Conservation (phyloP, 225 moss, liverwort and hornwort species). For the Physcomitrium patens region DNA sequence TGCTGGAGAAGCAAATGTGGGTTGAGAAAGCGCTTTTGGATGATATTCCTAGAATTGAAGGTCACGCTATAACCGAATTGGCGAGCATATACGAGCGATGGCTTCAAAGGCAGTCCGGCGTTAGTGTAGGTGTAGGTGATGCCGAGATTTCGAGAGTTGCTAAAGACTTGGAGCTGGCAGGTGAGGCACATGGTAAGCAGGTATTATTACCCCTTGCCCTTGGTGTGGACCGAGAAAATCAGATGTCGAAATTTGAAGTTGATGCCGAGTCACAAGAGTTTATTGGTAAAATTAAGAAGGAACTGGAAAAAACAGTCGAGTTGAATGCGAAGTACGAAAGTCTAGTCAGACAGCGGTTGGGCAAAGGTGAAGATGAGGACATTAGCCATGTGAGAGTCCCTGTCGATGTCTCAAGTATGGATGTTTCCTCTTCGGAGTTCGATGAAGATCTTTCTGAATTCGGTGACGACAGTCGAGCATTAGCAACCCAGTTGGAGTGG, state of each 20-base stretch:
- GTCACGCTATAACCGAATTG: constrained; percentile 36
- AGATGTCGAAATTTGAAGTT: constrained; percentile 34
- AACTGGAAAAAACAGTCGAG: constrained; percentile 56
- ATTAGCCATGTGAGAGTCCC: constrained; percentile 51
- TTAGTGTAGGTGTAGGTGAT: constrained; percentile 27
- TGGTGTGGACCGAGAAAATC: constrained; percentile 42
- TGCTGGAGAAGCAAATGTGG: constrained; percentile 62
- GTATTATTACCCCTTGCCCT: constrained; percentile 68
- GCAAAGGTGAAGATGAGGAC: constrained; percentile 47
- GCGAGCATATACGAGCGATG: constrained; percentile 46
- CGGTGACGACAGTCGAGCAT: constrained; percentile 26
- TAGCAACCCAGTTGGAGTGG: constrained; percentile 37
- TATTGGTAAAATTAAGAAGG: constrained; percentile 53
- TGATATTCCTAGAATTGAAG: constrained; percentile 49
- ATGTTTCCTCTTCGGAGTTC: constrained; percentile 21
- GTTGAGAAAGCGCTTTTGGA: constrained; percentile 44
- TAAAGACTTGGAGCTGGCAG: constrained; percentile 61
- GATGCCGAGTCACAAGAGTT: constrained; percentile 44
- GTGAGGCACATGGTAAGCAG: constrained; percentile 38
- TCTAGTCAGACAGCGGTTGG: constrained; percentile 55
- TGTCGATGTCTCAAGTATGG: constrained; percentile 33
- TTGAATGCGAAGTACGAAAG: constrained; percentile 54
- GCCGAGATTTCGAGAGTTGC: constrained; percentile 43
- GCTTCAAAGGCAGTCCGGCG: constrained; percentile 37
- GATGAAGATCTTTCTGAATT: constrained; percentile 29